Conservation (phyloP, 768 basidiomycete species). For the Pisolithus orientalis region DNA sequence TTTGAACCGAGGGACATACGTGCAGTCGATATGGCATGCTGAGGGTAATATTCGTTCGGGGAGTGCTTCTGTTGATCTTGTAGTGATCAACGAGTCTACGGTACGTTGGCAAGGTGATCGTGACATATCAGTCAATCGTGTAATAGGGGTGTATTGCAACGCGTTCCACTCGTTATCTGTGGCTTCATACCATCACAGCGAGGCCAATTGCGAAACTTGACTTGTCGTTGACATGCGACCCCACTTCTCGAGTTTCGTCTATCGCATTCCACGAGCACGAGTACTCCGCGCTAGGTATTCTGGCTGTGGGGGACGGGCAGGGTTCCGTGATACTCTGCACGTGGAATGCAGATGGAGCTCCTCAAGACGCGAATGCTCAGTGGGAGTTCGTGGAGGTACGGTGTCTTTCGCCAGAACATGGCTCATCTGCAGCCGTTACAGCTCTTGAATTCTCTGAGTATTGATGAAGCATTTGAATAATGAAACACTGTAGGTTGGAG, state of each 20-base stretch:
- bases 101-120: constrained; percentile 37
- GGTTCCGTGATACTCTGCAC: constrained; percentile 76
- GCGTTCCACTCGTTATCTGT: constrained; percentile 64
- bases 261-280: constrained; percentile 88
- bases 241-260: constrained; percentile 54
- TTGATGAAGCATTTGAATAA: constrained; percentile 2
- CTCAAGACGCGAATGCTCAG: constrained; percentile 53
- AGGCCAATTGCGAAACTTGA: constrained; percentile 72
- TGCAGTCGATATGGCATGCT: constrained; percentile 73
- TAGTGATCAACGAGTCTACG: constrained; percentile 81
- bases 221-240: constrained; percentile 39
- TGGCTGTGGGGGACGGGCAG: constrained; percentile 76
- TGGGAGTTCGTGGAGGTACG: constrained; percentile 74
- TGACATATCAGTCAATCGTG: not conserved
- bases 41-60: constrained; percentile 17
- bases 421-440: constrained; percentile 45
- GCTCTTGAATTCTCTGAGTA: constrained; percentile 82
- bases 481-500: constrained; percentile 21
- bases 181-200: constrained; percentile 83
- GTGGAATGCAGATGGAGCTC: constrained; percentile 76
- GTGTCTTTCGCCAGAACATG: constrained; percentile 52
- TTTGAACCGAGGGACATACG: constrained; percentile 75
- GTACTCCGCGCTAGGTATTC: constrained; percentile 66
- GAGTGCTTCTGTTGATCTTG: constrained; percentile 49
- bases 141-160: constrained; percentile 84